Percentiles rank a stretch among this genome's conserved stretches.
These are phyloP conservation scores for Heterobasidion parviporum DNA, from an alignment of 1,284 basidiomycete species.

Conservation along the genomic window DNA sequence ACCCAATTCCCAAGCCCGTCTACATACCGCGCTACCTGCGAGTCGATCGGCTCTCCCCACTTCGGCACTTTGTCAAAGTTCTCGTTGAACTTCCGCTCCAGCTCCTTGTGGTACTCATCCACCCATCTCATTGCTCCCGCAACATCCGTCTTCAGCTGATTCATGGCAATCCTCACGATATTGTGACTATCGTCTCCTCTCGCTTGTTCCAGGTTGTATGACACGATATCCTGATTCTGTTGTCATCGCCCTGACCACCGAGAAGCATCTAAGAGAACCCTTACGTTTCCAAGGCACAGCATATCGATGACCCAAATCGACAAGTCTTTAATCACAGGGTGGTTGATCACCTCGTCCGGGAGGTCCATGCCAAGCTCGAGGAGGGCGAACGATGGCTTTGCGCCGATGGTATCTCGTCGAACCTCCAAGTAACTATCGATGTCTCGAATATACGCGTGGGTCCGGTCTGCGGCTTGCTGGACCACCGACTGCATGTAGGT, in stretches of 20 bases:
- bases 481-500: slow-evolving; percentile 30
- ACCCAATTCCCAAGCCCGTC: slow-evolving; percentile 20
- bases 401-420: slow-evolving; percentile 31
- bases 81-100: slow-evolving; percentile 9
- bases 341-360: slow-evolving; percentile 27
- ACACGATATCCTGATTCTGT: slow-evolving; percentile 14
- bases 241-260: too few species aligned
- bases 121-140: slow-evolving; percentile 14
- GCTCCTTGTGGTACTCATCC: slow-evolving; percentile 8
- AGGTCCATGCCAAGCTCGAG: slow-evolving; percentile 27
- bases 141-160: slow-evolving; percentile 11
- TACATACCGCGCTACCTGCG: slow-evolving; percentile 16
- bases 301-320: slow-evolving; percentile 17
- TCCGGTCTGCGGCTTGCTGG: slow-evolving; percentile 30
- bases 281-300: slow-evolving; percentile 20
- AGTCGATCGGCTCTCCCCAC: slow-evolving; percentile 13
- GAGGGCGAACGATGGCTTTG: slow-evolving; percentile 28
- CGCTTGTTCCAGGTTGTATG: slow-evolving; percentile 18
- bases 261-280: not conserved
- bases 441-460: slow-evolving; percentile 19
- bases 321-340: slow-evolving; percentile 17
- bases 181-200: slow-evolving; percentile 16
- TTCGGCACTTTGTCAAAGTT: slow-evolving; percentile 12
- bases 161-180: slow-evolving; percentile 18
- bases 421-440: slow-evolving; percentile 29